phyloP scores from a whole-genome alignment of 1,284 basidiomycete species.

The Cryptococcus jaspeensis region DNA sequence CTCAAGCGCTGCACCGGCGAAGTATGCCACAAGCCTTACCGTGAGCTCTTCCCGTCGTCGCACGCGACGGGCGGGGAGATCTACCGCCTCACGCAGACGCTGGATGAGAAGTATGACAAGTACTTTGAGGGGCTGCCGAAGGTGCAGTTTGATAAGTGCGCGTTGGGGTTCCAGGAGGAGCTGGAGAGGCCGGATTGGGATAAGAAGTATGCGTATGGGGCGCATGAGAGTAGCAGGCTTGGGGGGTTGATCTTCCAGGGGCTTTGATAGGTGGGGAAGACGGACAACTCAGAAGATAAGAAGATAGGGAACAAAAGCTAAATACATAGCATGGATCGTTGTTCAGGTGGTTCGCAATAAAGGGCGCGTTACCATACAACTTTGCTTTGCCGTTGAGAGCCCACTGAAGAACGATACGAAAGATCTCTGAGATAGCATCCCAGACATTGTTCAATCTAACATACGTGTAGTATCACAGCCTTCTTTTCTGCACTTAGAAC shows the following conservation, averaged over 20 bases:
- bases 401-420: too few relatives aligned
- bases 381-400: too few relatives aligned
- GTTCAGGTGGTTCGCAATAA: too few relatives aligned
- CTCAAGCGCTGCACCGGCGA: slow-evolving; percentile 42
- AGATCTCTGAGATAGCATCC: too few relatives aligned
- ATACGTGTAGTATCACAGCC: too few relatives aligned
- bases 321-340: background rate
- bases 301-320: background rate
- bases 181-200: slow-evolving; percentile 31
- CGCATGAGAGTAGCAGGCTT: background rate
- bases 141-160: slow-evolving; percentile 30
- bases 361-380: too few relatives aligned
- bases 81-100: slow-evolving; percentile 18
- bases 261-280: background rate
- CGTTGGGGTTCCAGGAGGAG: slow-evolving; percentile 26
- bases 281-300: background rate
- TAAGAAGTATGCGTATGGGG: slow-evolving; percentile 5
- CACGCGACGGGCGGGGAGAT: slow-evolving; percentile 12
- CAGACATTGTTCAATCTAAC: too few relatives aligned
- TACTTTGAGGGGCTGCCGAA: slow-evolving; percentile 36
- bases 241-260: slow-evolving; percentile 1
- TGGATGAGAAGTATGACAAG: slow-evolving; percentile 22
- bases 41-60: slow-evolving; percentile 23
- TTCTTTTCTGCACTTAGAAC: too few relatives aligned
- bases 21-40: slow-evolving; percentile 33